Evolutionary conservation across 2,329 filamentous ascomycete species (phyloP).

Genomic region (Talaromyces sp.): DNA sequence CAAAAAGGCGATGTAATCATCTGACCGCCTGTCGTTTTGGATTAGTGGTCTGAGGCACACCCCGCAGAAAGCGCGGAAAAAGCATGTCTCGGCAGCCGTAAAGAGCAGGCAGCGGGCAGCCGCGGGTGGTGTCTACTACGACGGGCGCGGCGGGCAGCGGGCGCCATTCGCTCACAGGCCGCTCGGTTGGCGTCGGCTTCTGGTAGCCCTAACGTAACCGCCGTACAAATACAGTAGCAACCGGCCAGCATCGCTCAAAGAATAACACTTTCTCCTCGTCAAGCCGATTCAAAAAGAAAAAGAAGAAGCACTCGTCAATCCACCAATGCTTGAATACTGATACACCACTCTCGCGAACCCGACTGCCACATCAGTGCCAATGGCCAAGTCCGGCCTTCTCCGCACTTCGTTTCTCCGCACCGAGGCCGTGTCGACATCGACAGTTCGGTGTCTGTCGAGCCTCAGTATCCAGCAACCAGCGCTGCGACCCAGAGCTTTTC

Average conservation of each 20-base stretch:
- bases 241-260: neutral
- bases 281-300: too few species aligned
- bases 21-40: too few species aligned
- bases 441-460: conserved; percentile 14
- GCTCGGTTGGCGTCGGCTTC: neutral
- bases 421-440: conserved; percentile 22
- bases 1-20: too few species aligned
- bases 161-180: neutral
- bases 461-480: conserved; percentile 17
- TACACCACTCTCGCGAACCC: neutral
- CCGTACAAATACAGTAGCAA: neutral
- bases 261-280: neutral
- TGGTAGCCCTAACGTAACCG: neutral
- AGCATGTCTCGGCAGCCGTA: neutral
- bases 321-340: neutral
- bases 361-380: conserved; percentile 31
- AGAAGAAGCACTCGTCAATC: neutral
- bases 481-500: conserved; percentile 5
- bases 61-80: neutral
- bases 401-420: conserved; percentile 28
- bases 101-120: neutral
- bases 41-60: too few species aligned
- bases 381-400: conserved; percentile 15
- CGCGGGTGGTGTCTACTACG: neutral
- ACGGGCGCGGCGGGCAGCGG: neutral